Conservation (phyloP, 352 stramenopile genomes). For the Phytophthora pluvialis region DNA sequence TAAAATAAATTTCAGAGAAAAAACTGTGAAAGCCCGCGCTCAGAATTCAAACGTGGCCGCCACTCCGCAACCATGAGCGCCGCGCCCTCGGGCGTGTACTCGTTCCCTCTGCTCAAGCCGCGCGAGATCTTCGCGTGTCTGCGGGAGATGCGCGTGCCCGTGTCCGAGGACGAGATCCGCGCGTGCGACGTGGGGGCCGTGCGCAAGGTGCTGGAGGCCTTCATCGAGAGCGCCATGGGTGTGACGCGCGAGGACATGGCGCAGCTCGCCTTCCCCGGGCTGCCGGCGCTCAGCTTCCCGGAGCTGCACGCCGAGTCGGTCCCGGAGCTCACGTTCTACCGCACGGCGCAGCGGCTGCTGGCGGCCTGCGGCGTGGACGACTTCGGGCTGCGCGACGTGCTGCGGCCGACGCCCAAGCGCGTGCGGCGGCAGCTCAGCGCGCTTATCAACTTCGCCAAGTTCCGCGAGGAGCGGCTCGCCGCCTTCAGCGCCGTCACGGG, state of each 20-base stretch:
- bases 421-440: slow-evolving; percentile 94
- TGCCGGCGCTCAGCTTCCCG: slow-evolving; percentile 85
- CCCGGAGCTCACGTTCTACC: slow-evolving; percentile 93
- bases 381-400: slow-evolving; percentile 94
- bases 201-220: slow-evolving; percentile 88
- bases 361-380: slow-evolving; percentile 92
- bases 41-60: slow-evolving; percentile 16
- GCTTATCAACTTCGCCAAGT: slow-evolving; percentile 98
- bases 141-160: slow-evolving; percentile 88
- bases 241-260: slow-evolving; percentile 92
- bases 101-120: slow-evolving; percentile 95
- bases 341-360: slow-evolving; percentile 90
- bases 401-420: slow-evolving; percentile 88
- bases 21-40: no score
- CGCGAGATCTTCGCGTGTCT: slow-evolving; percentile 94
- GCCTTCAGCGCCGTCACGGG: slow-evolving; percentile 85
- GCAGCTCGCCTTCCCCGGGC: slow-evolving; percentile 87
- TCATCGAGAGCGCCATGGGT: slow-evolving; percentile 92
- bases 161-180: slow-evolving; percentile 91
- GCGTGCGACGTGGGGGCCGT: slow-evolving; percentile 75
- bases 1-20: background rate
- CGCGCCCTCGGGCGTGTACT: slow-evolving; percentile 46
- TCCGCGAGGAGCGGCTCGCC: slow-evolving; percentile 92
- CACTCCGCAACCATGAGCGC: slow-evolving; percentile 4
- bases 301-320: slow-evolving; percentile 96